Conservation (phyloP, 805 yeast genomes). For the Myxozyma nipponensis region DNA sequence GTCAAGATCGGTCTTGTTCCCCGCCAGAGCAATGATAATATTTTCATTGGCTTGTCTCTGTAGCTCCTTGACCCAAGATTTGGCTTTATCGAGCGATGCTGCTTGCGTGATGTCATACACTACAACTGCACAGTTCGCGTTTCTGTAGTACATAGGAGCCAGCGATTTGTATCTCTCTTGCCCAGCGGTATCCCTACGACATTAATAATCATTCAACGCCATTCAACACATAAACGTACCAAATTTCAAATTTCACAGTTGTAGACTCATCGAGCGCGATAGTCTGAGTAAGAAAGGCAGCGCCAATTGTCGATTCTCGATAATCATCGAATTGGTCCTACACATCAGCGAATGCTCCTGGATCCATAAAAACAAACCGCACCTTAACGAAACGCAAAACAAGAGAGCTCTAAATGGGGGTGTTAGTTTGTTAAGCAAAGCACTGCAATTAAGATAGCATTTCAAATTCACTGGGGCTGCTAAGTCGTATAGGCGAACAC, state of each 20-base stretch:
- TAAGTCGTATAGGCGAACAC: too few relatives aligned
- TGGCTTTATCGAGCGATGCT: slow-evolving; percentile 71
- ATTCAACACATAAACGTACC: slow-evolving; percentile 33
- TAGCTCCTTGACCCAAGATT: slow-evolving; percentile 87
- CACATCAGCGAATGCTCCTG: background rate
- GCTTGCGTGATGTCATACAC: slow-evolving; percentile 76
- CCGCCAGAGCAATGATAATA: slow-evolving; percentile 79
- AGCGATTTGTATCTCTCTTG: slow-evolving; percentile 80
- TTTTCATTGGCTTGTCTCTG: slow-evolving; percentile 73
- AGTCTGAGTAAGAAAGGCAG: slow-evolving; percentile 89
- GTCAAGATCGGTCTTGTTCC: slow-evolving; percentile 74
- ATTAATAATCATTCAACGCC: background rate
- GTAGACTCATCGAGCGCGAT: slow-evolving; percentile 47
- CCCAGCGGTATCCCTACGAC: slow-evolving; percentile 87
- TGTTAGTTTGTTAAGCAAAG: too few relatives aligned
- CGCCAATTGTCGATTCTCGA: slow-evolving; percentile 95
- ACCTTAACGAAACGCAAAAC: slow-evolving; percentile 71
- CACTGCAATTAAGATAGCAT: too few relatives aligned
- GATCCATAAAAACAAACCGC: background rate
- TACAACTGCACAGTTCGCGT: slow-evolving; percentile 78
- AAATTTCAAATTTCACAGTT: slow-evolving; percentile 47
- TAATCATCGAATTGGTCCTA: slow-evolving; percentile 61
- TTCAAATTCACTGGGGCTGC: too few relatives aligned
- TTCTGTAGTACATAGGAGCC: slow-evolving; percentile 80
- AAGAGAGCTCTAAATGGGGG: slow-evolving; percentile 57